These are phyloP conservation scores for Ceriops zippeliana DNA, from an alignment of 345 rosid species.

Conservation along the genomic window DNA sequence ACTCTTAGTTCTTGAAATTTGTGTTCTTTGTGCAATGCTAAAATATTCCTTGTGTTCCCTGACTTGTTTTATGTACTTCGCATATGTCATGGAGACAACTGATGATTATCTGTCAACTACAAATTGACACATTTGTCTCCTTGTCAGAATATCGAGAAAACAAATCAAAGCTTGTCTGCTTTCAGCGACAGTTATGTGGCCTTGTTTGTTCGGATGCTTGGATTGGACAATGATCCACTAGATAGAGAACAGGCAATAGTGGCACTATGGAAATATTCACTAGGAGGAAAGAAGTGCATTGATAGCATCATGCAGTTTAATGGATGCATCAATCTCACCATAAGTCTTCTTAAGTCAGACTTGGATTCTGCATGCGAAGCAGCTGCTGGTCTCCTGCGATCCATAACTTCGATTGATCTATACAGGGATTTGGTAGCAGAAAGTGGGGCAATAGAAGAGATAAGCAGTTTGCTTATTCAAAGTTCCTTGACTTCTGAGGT, in stretches of 20 bases:
- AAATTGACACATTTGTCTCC: slow-evolving; percentile 19
- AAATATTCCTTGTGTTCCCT: not conserved
- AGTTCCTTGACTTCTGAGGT: slow-evolving; percentile 73
- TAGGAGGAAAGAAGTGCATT: slow-evolving; percentile 74
- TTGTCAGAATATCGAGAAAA: slow-evolving; percentile 43
- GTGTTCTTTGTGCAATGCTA: not conserved
- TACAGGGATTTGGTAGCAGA: slow-evolving; percentile 74
- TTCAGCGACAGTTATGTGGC: slow-evolving; percentile 58
- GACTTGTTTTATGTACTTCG: not conserved
- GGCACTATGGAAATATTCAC: slow-evolving; percentile 74
- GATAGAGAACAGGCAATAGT: slow-evolving; percentile 80
- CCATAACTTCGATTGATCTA: slow-evolving; percentile 59
- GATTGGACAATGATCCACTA: slow-evolving; percentile 72
- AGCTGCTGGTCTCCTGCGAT: slow-evolving; percentile 79
- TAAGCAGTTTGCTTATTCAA: slow-evolving; percentile 52
- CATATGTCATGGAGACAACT: not conserved
- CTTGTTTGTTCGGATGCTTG: slow-evolving; percentile 84
- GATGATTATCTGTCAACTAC: slow-evolving; percentile 15
- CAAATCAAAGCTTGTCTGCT: slow-evolving; percentile 38
- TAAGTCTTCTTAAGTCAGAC: slow-evolving; percentile 71
- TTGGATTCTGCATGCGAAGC: slow-evolving; percentile 61
- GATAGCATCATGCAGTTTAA: slow-evolving; percentile 72
- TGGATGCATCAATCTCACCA: slow-evolving; percentile 68
- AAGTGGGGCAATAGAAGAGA: slow-evolving; percentile 83
- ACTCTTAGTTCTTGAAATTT: not conserved